Percentiles rank a stretch among this genome's conserved stretches.
Evolutionary conservation across 2,329 filamentous ascomycete genomes (phyloP).

Genomic region (Trichoderma polysporum): DNA sequence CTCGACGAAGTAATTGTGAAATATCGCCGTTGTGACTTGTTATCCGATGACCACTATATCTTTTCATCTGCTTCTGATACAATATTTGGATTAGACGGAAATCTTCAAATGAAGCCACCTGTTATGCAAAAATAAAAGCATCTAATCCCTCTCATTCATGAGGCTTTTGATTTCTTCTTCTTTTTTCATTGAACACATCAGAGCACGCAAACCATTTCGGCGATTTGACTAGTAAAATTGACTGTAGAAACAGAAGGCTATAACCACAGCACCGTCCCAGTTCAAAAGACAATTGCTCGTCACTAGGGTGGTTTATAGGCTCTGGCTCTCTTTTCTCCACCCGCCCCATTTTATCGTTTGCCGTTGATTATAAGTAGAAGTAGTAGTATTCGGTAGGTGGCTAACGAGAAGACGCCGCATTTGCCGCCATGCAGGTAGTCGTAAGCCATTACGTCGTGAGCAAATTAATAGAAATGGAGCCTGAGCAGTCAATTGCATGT

Average conservation of each 20-base stretch:
- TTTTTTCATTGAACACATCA: too few species aligned
- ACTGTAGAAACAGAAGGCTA: background rate
- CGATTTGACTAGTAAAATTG: background rate
- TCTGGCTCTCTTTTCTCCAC: rapidly evolving
- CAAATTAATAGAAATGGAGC: background rate
- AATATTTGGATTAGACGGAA: background rate
- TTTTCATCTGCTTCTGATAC: too few species aligned
- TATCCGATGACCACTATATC: background rate
- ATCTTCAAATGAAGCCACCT: rapidly evolving
- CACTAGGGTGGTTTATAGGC: background rate
- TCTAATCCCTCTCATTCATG: too few species aligned
- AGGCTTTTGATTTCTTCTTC: too few species aligned
- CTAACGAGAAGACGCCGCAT: background rate
- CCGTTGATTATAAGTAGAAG: too few species aligned
- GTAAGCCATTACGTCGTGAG: background rate
- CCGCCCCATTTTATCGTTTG: too few species aligned
- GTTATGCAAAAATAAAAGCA: background rate
- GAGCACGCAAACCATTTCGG: background rate
- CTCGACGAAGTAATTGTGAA: too few species aligned
- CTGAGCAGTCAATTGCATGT: background rate
- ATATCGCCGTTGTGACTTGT: too few species aligned
- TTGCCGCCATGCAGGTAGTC: background rate
- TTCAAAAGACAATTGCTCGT: background rate
- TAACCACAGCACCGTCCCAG: background rate
- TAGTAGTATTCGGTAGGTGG: too few species aligned